phyloP scores from a whole-genome alignment of 2,329 filamentous ascomycete genomes.

The Colletotrichum destructivum region DNA sequence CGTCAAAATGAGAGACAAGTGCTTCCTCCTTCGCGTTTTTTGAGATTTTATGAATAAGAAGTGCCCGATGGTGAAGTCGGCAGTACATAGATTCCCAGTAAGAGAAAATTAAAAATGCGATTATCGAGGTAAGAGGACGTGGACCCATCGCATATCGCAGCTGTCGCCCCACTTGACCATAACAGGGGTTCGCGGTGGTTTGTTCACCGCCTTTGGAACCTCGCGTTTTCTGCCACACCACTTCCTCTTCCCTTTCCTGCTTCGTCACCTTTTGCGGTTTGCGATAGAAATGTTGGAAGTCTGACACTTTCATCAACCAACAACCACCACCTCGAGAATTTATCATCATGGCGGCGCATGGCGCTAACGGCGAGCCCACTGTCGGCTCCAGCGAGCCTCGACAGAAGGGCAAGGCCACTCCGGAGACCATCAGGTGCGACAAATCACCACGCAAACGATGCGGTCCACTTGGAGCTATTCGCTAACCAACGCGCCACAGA shows the following conservation, averaged over 20 bases:
- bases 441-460: constrained; percentile 9
- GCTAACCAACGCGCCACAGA: constrained; percentile 46
- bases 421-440: constrained; percentile 84
- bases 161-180: no score
- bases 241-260: constrained; percentile 9
- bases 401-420: constrained; percentile 85
- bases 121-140: constrained; percentile 8
- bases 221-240: constrained; percentile 42
- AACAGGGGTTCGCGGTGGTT: constrained; percentile 27
- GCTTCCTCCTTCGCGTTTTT: neutral
- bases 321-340: constrained; percentile 39
- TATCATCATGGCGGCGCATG: constrained; percentile 71
- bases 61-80: neutral
- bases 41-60: neutral
- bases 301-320: constrained; percentile 29
- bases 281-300: constrained; percentile 7
- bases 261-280: constrained; percentile 16
- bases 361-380: constrained; percentile 64
- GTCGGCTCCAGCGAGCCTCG: constrained; percentile 72
- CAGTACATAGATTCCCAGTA: neutral
- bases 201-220: constrained; percentile 28
- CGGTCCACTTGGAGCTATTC: neutral
- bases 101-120: constrained; percentile 32
- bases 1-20: neutral
- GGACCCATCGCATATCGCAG: neutral